phyloP scores from a whole-genome alignment of 2,329 filamentous ascomycete genomes.

The Penicillium sp. region DNA sequence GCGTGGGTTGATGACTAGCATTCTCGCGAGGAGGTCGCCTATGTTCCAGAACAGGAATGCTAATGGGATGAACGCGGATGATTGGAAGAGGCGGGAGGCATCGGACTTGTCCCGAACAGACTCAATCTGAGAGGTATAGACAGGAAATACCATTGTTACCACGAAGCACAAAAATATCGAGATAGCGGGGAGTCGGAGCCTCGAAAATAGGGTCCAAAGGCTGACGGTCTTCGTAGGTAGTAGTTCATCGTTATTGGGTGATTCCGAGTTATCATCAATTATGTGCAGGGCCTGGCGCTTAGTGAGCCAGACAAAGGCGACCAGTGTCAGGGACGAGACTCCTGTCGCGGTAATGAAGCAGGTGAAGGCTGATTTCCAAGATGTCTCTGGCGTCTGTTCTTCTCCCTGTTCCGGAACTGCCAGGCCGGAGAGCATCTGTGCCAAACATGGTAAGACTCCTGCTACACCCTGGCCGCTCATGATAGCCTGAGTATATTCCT shows the following conservation, averaged over 20 bases:
- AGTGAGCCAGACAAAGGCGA: slow-evolving; percentile 76
- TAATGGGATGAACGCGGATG: slow-evolving; percentile 83
- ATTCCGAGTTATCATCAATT: slow-evolving; percentile 36
- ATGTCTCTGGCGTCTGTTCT: slow-evolving; percentile 46
- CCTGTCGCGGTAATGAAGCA: slow-evolving; percentile 89
- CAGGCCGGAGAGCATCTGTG: slow-evolving; percentile 84
- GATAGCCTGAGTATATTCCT: slow-evolving; percentile 92
- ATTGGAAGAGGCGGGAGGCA: slow-evolving; percentile 64
- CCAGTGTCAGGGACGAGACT: slow-evolving; percentile 71
- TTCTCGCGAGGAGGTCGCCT: slow-evolving; percentile 79
- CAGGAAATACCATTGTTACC: slow-evolving; percentile 92
- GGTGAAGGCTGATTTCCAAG: slow-evolving; percentile 76
- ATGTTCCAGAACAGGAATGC: slow-evolving; percentile 93
- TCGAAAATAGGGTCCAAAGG: slow-evolving; percentile 71
- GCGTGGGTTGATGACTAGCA: slow-evolving; percentile 65
- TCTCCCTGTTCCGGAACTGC: slow-evolving; percentile 58
- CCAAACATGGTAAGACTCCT: slow-evolving; percentile 84
- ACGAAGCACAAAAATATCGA: slow-evolving; percentile 81
- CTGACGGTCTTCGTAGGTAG: slow-evolving; percentile 55
- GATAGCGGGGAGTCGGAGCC: slow-evolving; percentile 78
- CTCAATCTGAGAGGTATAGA: slow-evolving; percentile 76
- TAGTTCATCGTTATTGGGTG: slow-evolving; percentile 11
- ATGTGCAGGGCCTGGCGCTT: slow-evolving; percentile 47
- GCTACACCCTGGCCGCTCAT: slow-evolving; percentile 95
- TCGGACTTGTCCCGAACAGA: slow-evolving; percentile 49